Percentiles rank a stretch among this genome's conserved stretches.
Evolutionary conservation across 2,329 filamentous ascomycete species (phyloP).

Genomic region (Westerdykella aurantiaca): DNA sequence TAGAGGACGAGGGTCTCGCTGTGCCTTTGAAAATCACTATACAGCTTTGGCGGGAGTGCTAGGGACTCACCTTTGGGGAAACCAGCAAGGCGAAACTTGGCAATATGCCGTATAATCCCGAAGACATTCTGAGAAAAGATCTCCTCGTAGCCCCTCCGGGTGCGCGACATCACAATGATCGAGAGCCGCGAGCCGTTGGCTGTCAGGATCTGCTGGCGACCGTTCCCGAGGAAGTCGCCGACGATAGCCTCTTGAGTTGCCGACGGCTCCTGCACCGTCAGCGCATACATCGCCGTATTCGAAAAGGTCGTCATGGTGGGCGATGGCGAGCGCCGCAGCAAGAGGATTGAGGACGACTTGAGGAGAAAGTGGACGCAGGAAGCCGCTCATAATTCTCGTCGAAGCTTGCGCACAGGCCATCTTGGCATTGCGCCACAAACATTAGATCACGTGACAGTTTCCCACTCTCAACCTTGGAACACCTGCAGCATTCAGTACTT

Average conservation of each 20-base stretch:
- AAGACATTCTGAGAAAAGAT: conserved; percentile 91
- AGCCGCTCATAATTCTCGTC: no score
- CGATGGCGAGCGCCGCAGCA: conserved; percentile 22
- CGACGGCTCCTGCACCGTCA: conserved; percentile 90
- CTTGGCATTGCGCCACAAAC: no score
- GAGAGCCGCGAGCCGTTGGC: conserved; percentile 86
- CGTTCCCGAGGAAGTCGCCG: conserved; percentile 91
- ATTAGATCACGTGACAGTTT: no score
- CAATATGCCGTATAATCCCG: conserved; percentile 85
- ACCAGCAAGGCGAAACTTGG: conserved; percentile 85
- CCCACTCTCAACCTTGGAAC: no score
- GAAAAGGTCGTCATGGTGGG: conserved; percentile 88
- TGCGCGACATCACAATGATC: conserved; percentile 78
- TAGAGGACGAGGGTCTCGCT: conserved; percentile 20
- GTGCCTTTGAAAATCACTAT: conserved; percentile 46
- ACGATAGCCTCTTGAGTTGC: conserved; percentile 85
- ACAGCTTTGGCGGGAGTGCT: conserved; percentile 30
- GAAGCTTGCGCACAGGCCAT: no score
- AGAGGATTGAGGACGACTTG: no score
- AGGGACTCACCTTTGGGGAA: conserved; percentile 83
- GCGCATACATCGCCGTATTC: conserved; percentile 96
- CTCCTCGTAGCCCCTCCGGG: conserved; percentile 78
- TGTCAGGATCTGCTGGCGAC: conserved; percentile 95
- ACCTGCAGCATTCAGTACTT: no score
- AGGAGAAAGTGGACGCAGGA: no score